A percentile compares a stretch with the other conserved stretches of the same genome.
Conservation (phyloP, 305 asterid genomes). For the Rubia balearica region DNA sequence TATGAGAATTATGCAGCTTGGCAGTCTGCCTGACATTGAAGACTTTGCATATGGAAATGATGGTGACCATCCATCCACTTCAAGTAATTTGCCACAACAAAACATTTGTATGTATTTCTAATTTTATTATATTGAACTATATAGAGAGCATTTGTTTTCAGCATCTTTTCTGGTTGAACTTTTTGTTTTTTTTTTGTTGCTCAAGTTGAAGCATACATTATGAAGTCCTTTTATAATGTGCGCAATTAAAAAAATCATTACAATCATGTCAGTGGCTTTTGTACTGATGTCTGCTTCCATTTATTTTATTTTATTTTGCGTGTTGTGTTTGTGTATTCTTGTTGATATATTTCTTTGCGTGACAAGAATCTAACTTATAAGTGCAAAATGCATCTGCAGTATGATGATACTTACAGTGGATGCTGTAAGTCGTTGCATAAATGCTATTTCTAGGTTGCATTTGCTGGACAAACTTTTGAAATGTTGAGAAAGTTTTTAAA, state of each 20-base stretch:
- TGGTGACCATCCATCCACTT: slow-evolving; percentile 21
- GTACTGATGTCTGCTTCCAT: neutral
- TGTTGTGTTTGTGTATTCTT: neutral
- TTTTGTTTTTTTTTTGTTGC: neutral
- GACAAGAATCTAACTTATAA: neutral
- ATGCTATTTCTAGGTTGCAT: neutral
- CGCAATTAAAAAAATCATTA: neutral
- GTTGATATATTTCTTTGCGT: neutral
- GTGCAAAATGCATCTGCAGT: neutral
- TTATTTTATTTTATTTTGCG: neutral
- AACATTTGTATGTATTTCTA: neutral
- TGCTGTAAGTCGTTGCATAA: neutral
- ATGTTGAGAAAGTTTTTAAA: slow-evolving; percentile 11
- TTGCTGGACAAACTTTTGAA: neutral
- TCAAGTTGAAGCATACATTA: neutral
- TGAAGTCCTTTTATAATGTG: neutral
- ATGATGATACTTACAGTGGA: neutral
- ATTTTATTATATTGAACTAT: neutral
- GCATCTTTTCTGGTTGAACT: neutral
- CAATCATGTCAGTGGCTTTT: neutral
- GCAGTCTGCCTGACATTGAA: slow-evolving; percentile 70
- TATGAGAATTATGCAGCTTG: slow-evolving; percentile 39
- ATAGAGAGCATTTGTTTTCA: neutral
- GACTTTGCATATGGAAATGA: slow-evolving; percentile 65
- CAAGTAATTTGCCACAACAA: slow-evolving; percentile 35